Evolutionary conservation across 192 early-diverging fungal species (phyloP), one percentile per base, ranked within the genome.

Genomic region (Rhizophagus clarus): DNA sequence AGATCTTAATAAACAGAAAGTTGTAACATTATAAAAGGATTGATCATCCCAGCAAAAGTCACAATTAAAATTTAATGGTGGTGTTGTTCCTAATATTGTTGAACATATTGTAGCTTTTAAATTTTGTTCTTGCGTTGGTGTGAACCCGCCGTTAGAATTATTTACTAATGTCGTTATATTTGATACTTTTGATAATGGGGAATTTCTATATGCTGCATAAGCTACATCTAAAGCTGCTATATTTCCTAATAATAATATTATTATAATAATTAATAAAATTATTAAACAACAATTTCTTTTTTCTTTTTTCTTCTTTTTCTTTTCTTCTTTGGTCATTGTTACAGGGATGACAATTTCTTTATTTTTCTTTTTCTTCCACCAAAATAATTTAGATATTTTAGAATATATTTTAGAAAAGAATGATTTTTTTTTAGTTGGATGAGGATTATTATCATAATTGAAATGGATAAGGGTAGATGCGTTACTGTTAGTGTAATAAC

Each of bases 1-100:
- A 28, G 37, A 7, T 79, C 69, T 79, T 28, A 79, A 56, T 0
- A 47, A 47, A 24, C 77, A 79, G 51, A 79, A 79, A 14, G 29
- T 2, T 4, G 64, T 68, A 6, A 79, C 61, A 12, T 79, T 79
- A 37, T 66, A 69, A 49, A 69, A 66, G 12, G 15, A 24, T 5
- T 47, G 20, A 14, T 26, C n/a, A n/a, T 20, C 29, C 7, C 26
- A n/a, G 11, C 77, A 79, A 24, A 22, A 31, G 8, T 79, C 77
- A 14, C 77, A 79, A 3, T 69, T 66, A 22, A 22, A 22, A 22
- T 6, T 20, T 22, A 7, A 1, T 10, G 45, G 66, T 56, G 67
- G 63, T 1, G 22, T 67, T 26, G 40, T 32, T 24, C 20, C 61
- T 29, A 79, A 69, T 10, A 79, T 14, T 0, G 77, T 51, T 11